These are phyloP conservation scores for Eustoma russellianum DNA, from an alignment of 257 asterid genomes.

Conservation along the genomic window DNA sequence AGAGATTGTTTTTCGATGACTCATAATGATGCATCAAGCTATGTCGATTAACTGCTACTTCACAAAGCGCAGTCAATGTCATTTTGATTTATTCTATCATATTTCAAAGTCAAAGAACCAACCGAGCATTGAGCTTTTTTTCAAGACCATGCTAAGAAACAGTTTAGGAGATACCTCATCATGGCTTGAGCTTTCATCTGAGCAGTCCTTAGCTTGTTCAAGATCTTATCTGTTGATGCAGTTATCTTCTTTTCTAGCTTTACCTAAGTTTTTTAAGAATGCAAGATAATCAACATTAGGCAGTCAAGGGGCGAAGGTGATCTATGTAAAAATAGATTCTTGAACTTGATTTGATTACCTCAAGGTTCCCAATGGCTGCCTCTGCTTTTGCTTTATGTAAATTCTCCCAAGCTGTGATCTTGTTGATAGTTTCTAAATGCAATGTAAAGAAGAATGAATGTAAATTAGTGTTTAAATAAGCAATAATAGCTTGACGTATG, in stretches of 20 bases:
- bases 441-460: no score
- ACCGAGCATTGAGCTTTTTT: slow-evolving; percentile 22
- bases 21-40: no score
- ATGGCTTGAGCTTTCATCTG: slow-evolving; percentile 50
- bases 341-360: slow-evolving; percentile 11
- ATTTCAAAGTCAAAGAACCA: no score
- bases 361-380: slow-evolving; percentile 26
- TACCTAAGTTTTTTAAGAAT: slow-evolving; percentile 30
- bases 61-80: no score
- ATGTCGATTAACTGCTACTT: no score
- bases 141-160: slow-evolving; percentile 18
- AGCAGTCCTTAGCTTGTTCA: slow-evolving; percentile 44
- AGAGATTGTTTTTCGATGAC: no score
- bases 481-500: no score
- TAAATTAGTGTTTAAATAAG: no score
- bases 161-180: slow-evolving; percentile 33
- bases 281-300: neutral
- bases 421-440: no score
- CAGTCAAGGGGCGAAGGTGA: no score
- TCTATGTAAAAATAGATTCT: no score
- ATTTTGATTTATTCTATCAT: no score
- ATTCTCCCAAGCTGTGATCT: slow-evolving; percentile 32
- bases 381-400: slow-evolving; percentile 36
- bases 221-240: slow-evolving; percentile 56
- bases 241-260: slow-evolving; percentile 66